Evolutionary conservation across 2,329 filamentous ascomycete species (phyloP).

Genomic region (Penicillium psychrosexuale): DNA sequence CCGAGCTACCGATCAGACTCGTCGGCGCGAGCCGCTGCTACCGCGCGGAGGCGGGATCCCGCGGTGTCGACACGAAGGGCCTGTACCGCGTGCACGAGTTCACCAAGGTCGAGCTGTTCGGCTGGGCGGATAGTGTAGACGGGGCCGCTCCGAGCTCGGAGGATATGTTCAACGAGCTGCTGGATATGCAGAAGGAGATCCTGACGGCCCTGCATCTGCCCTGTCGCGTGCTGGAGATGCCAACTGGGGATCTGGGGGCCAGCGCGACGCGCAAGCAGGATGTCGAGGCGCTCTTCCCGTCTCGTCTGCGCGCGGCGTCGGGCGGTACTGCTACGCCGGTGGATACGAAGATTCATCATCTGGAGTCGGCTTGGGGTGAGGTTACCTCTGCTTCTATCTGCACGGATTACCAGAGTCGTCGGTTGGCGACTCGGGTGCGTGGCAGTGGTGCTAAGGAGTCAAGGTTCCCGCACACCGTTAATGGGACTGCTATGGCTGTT

Average conservation of each 20-base stretch:
- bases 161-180: conserved; percentile 74
- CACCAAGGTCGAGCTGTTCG: conserved; percentile 97
- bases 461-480: conserved; percentile 82
- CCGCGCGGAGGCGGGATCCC: conserved; percentile 86
- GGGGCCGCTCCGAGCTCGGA: conserved; percentile 29
- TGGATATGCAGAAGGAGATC: conserved; percentile 82
- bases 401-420: conserved; percentile 87
- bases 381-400: conserved; percentile 88
- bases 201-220: conserved; percentile 72
- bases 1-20: conserved; percentile 69
- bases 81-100: conserved; percentile 98
- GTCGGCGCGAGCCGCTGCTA: conserved; percentile 91
- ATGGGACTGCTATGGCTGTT: conserved; percentile 89
- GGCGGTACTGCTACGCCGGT: background rate
- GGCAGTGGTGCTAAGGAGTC: conserved; percentile 48
- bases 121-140: conserved; percentile 69
- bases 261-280: conserved; percentile 84
- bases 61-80: conserved; percentile 87
- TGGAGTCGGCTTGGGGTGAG: conserved; percentile 80
- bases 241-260: conserved; percentile 79
- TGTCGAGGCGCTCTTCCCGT: conserved; percentile 93
- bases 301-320: conserved; percentile 50
- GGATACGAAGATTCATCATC: conserved; percentile 9
- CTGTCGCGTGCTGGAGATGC: conserved; percentile 92
- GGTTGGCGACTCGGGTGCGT: conserved; percentile 72